Conservation (phyloP, 2,329 filamentous ascomycete species). For the Ascochyta rabiei region DNA sequence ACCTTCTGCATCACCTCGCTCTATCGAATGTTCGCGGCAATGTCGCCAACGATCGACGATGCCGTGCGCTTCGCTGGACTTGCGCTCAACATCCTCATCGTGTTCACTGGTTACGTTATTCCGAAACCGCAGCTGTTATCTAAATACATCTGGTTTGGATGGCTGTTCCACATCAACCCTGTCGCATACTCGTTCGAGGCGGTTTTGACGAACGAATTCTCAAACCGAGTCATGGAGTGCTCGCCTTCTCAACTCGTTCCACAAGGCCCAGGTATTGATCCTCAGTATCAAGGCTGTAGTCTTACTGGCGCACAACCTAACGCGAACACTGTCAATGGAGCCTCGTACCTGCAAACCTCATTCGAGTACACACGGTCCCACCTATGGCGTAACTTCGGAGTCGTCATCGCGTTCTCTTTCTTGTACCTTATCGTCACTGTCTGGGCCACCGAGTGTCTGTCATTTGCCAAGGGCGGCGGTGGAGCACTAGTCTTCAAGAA, state of each 20-base stretch:
- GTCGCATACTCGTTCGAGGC: constrained; percentile 69
- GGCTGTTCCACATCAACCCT: constrained; percentile 54
- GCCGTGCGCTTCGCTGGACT: constrained; percentile 69
- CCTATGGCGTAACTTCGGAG: constrained; percentile 76
- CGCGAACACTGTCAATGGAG: constrained; percentile 58
- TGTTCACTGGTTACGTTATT: constrained; percentile 73
- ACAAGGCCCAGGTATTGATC: constrained; percentile 59
- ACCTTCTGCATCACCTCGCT: constrained; percentile 68
- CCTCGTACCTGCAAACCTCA: constrained; percentile 59
- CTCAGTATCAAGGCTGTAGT: constrained; percentile 66
- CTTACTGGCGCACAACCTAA: constrained; percentile 63
- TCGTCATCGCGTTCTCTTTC: constrained; percentile 75
- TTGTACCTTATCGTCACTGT: constrained; percentile 77
- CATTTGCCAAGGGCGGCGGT: constrained; percentile 66
- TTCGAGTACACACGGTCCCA: constrained; percentile 64
- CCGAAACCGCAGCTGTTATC: constrained; percentile 65
- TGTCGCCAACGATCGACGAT: constrained; percentile 69
- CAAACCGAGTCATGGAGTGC: constrained; percentile 63
- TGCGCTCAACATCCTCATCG: constrained; percentile 65
- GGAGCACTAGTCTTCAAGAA: constrained; percentile 75
- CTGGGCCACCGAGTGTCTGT: constrained; percentile 70
- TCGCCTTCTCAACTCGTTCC: constrained; percentile 65
- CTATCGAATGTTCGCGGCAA: constrained; percentile 69
- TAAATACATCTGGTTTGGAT: constrained; percentile 69
- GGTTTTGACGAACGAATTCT: constrained; percentile 70